phyloP scores from a whole-genome alignment of 202 grass and related monocot species.

The Schoenoplectus tabernaemontani region DNA sequence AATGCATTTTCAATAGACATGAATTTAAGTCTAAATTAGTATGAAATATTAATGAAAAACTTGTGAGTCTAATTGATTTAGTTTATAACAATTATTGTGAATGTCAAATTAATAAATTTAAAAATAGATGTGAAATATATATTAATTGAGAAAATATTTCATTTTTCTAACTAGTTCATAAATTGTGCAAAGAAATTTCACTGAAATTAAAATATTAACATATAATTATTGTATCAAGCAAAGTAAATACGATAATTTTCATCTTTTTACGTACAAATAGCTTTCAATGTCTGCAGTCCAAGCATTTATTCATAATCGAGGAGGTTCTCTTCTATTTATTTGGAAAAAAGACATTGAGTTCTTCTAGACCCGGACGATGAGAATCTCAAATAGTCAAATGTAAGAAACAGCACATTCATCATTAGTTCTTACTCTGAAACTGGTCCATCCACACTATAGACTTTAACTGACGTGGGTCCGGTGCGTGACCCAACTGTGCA shows the following conservation, averaged over 20 bases:
- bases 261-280: too few relatives aligned
- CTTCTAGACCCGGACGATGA: background rate
- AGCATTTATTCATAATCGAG: background rate
- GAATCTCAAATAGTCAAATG: constrained; percentile 23
- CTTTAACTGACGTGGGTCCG: background rate
- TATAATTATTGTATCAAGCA: too few relatives aligned
- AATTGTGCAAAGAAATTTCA: background rate
- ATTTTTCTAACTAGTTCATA: background rate
- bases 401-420: constrained; percentile 13
- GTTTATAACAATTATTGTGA: too few relatives aligned
- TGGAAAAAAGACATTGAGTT: background rate
- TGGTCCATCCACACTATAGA: background rate
- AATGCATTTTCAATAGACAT: too few relatives aligned
- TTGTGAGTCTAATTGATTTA: too few relatives aligned
- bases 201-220: background rate
- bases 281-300: background rate
- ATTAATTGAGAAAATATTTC: too few relatives aligned
- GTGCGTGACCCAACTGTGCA: background rate
- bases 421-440: background rate
- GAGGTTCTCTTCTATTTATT: background rate
- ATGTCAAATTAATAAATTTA: too few relatives aligned
- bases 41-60: too few relatives aligned
- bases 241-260: too few relatives aligned
- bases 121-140: too few relatives aligned
- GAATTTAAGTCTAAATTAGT: too few relatives aligned